Evolutionary conservation across 345 rosid genomes (phyloP).

Genomic region (Eucalyptus marginata): DNA sequence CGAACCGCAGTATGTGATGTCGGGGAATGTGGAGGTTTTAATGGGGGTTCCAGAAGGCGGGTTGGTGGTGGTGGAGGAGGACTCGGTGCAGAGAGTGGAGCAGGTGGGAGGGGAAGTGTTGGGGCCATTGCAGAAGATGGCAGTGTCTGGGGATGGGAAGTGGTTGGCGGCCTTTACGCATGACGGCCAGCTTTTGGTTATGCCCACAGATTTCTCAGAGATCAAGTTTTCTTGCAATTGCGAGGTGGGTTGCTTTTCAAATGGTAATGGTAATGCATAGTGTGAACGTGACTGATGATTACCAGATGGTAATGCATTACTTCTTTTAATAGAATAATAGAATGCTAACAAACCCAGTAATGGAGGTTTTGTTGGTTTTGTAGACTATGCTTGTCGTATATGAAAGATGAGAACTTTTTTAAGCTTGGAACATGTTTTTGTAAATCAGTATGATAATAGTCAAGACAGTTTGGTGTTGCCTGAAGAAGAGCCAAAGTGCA

Average conservation of each 20-base stretch:
- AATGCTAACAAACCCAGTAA: not conserved
- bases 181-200: constrained; percentile 70
- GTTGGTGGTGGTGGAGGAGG: constrained; percentile 66
- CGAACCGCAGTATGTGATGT: constrained; percentile 85
- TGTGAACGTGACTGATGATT: not conserved
- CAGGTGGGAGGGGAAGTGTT: constrained; percentile 22
- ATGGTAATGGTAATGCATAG: not conserved
- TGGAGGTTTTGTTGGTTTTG: not conserved
- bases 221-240: constrained; percentile 54
- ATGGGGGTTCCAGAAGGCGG: constrained; percentile 48
- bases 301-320: not conserved
- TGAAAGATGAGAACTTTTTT: not conserved
- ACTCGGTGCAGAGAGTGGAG: constrained; percentile 51
- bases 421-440: not conserved
- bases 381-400: not conserved
- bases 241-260: constrained; percentile 34
- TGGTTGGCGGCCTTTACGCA: constrained; percentile 74
- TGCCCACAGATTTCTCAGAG: constrained; percentile 38
- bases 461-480: not conserved
- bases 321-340: not conserved
- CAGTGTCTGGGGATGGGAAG: constrained; percentile 69
- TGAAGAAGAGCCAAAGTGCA: not conserved
- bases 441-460: not conserved
- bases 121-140: constrained; percentile 76
- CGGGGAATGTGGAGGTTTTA: constrained; percentile 79